Percentiles rank a stretch among this genome's conserved stretches.
phyloP scores from a whole-genome alignment of 495 filamentous ascomycete genomes.

The Podospora australis region DNA sequence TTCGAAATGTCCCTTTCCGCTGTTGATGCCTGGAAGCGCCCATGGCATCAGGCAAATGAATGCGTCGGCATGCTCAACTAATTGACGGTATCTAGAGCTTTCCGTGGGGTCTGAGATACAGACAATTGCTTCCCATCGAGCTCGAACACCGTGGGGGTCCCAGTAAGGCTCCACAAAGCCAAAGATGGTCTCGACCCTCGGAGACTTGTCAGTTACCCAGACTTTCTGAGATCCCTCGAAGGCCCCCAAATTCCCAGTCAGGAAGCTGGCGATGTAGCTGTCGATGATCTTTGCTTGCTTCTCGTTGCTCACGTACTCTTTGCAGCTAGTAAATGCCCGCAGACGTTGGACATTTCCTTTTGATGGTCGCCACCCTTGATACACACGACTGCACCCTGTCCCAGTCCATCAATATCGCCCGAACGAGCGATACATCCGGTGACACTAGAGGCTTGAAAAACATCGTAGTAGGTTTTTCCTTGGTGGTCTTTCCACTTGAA shows the following conservation, averaged over 20 bases:
- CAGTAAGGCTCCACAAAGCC: slow-evolving; percentile 47
- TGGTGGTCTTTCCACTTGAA: too few relatives aligned
- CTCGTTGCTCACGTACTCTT: slow-evolving; percentile 41
- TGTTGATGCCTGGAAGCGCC: slow-evolving; percentile 26
- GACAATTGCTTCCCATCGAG: slow-evolving; percentile 44
- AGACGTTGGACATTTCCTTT: too few relatives aligned
- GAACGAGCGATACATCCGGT: too few relatives aligned
- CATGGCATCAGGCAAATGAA: slow-evolving; percentile 37
- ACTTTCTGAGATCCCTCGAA: slow-evolving; percentile 32
- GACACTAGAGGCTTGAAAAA: too few relatives aligned
- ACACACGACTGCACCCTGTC: too few relatives aligned
- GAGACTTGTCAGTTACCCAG: slow-evolving; percentile 38
- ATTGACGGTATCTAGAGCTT: slow-evolving; percentile 23
- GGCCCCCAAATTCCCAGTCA: slow-evolving; percentile 28
- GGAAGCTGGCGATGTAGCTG: slow-evolving; percentile 30
- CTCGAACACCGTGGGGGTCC: slow-evolving; percentile 38
- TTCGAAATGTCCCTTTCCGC: slow-evolving; percentile 41
- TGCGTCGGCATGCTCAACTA: slow-evolving; percentile 27
- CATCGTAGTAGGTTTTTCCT: too few relatives aligned
- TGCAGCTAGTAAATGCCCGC: too few relatives aligned
- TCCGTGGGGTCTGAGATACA: slow-evolving; percentile 37
- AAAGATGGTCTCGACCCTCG: slow-evolving; percentile 39
- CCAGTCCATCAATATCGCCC: too few relatives aligned
- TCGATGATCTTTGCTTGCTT: slow-evolving; percentile 24
- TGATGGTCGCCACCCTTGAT: too few relatives aligned